A percentile compares a stretch with the other conserved stretches of the same genome.
These are phyloP conservation scores for Sphaerulina vaccinii DNA, from an alignment of 2,329 filamentous ascomycete species.

Conservation along the genomic window DNA sequence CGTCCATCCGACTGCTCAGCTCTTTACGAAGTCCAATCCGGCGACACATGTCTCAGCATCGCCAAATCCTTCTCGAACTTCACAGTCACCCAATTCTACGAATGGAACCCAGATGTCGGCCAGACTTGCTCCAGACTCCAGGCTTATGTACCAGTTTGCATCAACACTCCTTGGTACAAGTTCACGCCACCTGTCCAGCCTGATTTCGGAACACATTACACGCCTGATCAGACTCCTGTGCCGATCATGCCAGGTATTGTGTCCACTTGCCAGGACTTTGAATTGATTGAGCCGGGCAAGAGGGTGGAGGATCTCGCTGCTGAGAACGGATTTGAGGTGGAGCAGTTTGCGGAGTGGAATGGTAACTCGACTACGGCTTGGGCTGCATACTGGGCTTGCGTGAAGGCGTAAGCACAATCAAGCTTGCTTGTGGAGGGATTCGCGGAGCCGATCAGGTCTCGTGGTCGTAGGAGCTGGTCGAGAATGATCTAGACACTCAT, in stretches of 20 bases:
- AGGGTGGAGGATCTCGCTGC: constrained; percentile 21
- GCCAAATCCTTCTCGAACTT: constrained; percentile 37
- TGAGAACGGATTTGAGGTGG: constrained; percentile 24
- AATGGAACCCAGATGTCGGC: constrained; percentile 38
- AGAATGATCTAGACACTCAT: too few species aligned
- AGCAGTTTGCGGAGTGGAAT: constrained; percentile 26
- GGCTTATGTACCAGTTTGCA: constrained; percentile 39
- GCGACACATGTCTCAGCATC: constrained; percentile 36
- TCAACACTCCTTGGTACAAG: constrained; percentile 25
- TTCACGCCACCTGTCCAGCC: constrained; percentile 25
- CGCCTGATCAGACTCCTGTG: constrained; percentile 31
- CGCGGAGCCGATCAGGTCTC: too few species aligned
- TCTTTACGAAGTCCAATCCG: constrained; percentile 33
- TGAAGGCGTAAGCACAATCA: constrained; percentile 22
- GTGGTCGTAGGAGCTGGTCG: too few species aligned
- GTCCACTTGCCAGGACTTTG: constrained; percentile 33
- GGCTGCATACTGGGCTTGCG: constrained; percentile 28
- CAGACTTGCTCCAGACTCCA: constrained; percentile 34
- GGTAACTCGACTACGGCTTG: constrained; percentile 24
- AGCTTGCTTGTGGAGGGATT: too few species aligned
- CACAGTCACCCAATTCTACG: constrained; percentile 37
- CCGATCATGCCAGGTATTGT: constrained; percentile 36
- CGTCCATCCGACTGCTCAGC: constrained; percentile 28
- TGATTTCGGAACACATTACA: constrained; percentile 24
- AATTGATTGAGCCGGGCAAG: constrained; percentile 26